These are phyloP conservation scores for Fusarium sp. DNA, from an alignment of 2,329 filamentous ascomycete species.

Conservation along the genomic window DNA sequence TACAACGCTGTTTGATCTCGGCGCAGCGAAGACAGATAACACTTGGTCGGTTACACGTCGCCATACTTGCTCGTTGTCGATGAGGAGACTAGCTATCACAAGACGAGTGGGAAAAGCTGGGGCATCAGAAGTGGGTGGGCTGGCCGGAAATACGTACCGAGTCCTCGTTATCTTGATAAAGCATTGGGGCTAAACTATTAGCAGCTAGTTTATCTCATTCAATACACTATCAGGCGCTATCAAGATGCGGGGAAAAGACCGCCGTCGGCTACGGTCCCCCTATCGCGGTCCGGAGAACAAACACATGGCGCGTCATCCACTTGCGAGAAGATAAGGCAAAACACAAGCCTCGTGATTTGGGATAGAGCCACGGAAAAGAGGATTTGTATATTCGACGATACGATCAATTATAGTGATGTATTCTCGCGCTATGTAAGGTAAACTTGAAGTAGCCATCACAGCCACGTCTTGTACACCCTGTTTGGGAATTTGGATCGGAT, in stretches of 20 bases:
- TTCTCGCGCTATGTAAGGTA: no score
- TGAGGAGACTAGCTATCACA: background rate
- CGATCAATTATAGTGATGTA: no score
- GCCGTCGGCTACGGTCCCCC: background rate
- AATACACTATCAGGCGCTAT: conserved; percentile 4
- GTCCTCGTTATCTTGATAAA: conserved; percentile 17
- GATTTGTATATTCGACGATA: no score
- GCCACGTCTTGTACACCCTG: no score
- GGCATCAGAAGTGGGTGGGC: conserved; percentile 15
- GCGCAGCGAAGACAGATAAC: conserved; percentile 12
- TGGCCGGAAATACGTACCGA: conserved; percentile 11
- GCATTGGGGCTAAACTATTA: conserved; percentile 2
- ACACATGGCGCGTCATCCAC: no score
- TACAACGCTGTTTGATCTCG: conserved; percentile 18
- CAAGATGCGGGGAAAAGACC: conserved; percentile 13
- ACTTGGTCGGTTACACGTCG: background rate
- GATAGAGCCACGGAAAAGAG: no score
- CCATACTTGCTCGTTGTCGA: background rate
- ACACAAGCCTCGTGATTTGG: no score
- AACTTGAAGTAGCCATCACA: no score
- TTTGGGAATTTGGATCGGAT: no score
- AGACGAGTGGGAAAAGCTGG: conserved; percentile 4
- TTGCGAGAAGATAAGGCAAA: no score
- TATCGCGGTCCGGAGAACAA: no score
- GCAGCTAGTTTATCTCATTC: conserved; percentile 1